Conservation (phyloP, 2,329 filamentous ascomycete species). For the Sarocladium brachiariae region DNA sequence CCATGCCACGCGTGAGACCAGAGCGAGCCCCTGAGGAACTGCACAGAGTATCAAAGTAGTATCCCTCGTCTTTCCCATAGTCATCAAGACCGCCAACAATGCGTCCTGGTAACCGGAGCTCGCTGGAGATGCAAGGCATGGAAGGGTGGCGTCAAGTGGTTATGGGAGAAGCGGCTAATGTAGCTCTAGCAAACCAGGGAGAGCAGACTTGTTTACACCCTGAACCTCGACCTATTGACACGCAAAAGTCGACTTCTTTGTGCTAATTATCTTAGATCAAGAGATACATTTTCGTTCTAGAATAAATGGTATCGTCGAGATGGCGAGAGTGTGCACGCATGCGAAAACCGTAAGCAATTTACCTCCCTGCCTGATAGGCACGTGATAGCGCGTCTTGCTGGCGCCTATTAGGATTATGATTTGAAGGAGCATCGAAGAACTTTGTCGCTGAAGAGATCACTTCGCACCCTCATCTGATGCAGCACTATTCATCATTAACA, state of each 20-base stretch:
- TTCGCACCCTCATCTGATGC: too few relatives aligned
- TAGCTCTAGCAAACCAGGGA: constrained; percentile 12
- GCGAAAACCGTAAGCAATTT: too few relatives aligned
- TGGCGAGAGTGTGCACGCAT: too few relatives aligned
- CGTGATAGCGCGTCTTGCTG: constrained; percentile 3
- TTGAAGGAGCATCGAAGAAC: not conserved
- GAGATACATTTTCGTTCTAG: too few relatives aligned
- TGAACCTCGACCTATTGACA: not conserved
- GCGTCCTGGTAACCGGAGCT: constrained; percentile 16
- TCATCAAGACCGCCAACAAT: constrained; percentile 13
- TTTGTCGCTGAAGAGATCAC: not conserved
- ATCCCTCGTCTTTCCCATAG: constrained; percentile 9
- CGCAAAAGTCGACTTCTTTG: not conserved
- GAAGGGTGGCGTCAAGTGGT: constrained; percentile 17
- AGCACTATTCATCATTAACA: too few relatives aligned
- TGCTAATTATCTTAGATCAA: too few relatives aligned
- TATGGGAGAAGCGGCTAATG: constrained; percentile 18
- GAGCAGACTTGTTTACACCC: not conserved
- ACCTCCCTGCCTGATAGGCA: not conserved
- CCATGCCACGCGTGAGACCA: constrained; percentile 9
- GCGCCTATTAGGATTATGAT: not conserved
- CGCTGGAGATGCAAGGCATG: constrained; percentile 18
- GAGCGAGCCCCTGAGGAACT: constrained; percentile 13
- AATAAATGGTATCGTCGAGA: too few relatives aligned
- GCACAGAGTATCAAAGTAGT: constrained; percentile 10